A percentile compares a stretch with the other conserved stretches of the same genome.
These are phyloP conservation scores for Zygosaccharomyces kombuchaensis DNA, from an alignment of 805 yeast genomes.

Conservation along the genomic window DNA sequence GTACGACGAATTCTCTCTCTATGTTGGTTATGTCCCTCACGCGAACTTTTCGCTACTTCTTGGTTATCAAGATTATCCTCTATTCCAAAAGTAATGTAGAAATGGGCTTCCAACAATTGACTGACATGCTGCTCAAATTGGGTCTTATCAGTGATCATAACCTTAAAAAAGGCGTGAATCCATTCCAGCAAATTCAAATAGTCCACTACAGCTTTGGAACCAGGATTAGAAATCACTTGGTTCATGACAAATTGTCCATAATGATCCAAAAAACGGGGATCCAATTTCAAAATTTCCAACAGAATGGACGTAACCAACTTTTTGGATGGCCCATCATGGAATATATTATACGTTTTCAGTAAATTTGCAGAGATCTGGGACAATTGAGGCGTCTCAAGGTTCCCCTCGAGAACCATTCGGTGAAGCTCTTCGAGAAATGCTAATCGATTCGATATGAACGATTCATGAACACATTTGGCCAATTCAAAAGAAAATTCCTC, in stretches of 20 bases:
- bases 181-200: conserved; percentile 55
- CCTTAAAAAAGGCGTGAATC: conserved; percentile 40
- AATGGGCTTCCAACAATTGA: conserved; percentile 41
- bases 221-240: conserved; percentile 30
- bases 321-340: conserved; percentile 49
- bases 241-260: conserved; percentile 40
- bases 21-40: conserved; percentile 36
- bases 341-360: conserved; percentile 46
- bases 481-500: conserved; percentile 22
- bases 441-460: conserved; percentile 24
- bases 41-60: conserved; percentile 19
- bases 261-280: conserved; percentile 34
- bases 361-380: conserved; percentile 35
- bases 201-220: conserved; percentile 52
- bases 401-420: conserved; percentile 18
- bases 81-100: conserved; percentile 29
- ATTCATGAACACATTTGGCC: conserved; percentile 21
- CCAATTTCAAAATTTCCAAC: conserved; percentile 33
- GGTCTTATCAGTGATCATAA: conserved; percentile 19
- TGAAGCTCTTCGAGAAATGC: conserved; percentile 28
- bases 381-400: conserved; percentile 23
- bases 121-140: conserved; percentile 32
- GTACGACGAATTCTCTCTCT: conserved; percentile 38
- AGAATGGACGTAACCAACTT: conserved; percentile 40
- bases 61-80: conserved; percentile 28